A percentile compares a stretch with the other conserved stretches of the same genome.
Conservation (phyloP, 257 asterid species). For the Gentiana dahurica region DNA sequence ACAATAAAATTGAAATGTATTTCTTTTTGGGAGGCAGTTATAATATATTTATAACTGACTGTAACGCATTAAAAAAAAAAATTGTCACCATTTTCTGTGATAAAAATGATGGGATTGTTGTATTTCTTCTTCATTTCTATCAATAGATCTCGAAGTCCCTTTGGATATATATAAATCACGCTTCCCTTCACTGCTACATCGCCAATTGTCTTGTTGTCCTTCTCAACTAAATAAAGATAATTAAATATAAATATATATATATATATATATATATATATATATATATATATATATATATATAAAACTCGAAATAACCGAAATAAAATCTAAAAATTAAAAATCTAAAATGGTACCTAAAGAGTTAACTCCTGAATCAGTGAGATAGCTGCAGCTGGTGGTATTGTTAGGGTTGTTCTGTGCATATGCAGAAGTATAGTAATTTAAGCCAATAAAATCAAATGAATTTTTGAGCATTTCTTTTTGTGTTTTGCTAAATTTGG, state of each 20-base stretch:
- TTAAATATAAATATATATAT: too few species aligned
- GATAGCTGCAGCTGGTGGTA: conserved; percentile 1
- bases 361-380: conserved; percentile 11
- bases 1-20: too few species aligned
- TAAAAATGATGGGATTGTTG: conserved; percentile 20
- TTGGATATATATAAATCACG: conserved; percentile 31
- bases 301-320: too few species aligned
- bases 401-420: conserved; percentile 7
- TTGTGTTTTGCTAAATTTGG: conserved; percentile 9
- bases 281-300: too few species aligned
- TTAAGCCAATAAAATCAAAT: conserved; percentile 15
- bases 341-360: conserved; percentile 3
- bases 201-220: conserved; percentile 7
- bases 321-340: too few species aligned
- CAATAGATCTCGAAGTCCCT: conserved; percentile 24
- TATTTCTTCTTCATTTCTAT: conserved; percentile 16
- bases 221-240: not conserved
- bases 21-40: not conserved
- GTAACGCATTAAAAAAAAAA: too few species aligned
- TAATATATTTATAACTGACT: too few species aligned
- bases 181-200: conserved; percentile 14
- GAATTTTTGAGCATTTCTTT: conserved; percentile 9
- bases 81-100: conserved; percentile 28
- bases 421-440: conserved; percentile 16
- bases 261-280: too few species aligned